Base-by-base conservation (phyloP, 129 eudicot species). In the Helichrysum umbraculigerum region DNA sequence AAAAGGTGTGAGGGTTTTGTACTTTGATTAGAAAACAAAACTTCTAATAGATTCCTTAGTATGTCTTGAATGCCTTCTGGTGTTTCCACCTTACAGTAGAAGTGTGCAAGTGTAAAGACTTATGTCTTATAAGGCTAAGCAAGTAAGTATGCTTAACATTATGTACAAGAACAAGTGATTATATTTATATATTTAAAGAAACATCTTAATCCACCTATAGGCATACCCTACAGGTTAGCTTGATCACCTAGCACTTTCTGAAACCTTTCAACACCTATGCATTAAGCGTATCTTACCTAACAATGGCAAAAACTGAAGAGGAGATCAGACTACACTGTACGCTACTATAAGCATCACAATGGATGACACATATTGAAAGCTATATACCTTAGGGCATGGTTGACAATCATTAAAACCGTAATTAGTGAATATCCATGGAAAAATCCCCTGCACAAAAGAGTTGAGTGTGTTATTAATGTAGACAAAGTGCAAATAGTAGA, bases 381-480 rank as follows among this genome's bases (percentile, higher is more conserved):
- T 17, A 75, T 22, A 65, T 37, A 67, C 72, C 72, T 67, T 39
- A 41, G 17, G 10, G 72, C 99, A 85, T 95, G 99, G 87, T 94
- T 95, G 81, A 95, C 77, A 72, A 95, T 95, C 99, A 95, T 95
- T 83, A 95, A 90, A 79, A 87, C 87, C 7, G 99, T 95, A 34
- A 95, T 85, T 47, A 84, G 69, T 30, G 99, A 89, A 82, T 95
- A 95, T 77, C 99, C 99, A 78, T 95, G 96, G 83, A 95, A 95
- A 86, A 95, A 95, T 32, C 99, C 99, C 90, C 99, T 95, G 92
- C 63, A 79, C 15, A 33, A 69, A 71, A 58, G 52, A 81, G 73
- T 25, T 11, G 47, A 35, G 44, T 32, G 67, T 72, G 61, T 56
- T 33, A 72, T 54, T n/a, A 68, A 15, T 7, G n/a, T 6, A 22